phyloP scores from a whole-genome alignment of 176 grass and related monocot species.

The Eleusine indica region DNA sequence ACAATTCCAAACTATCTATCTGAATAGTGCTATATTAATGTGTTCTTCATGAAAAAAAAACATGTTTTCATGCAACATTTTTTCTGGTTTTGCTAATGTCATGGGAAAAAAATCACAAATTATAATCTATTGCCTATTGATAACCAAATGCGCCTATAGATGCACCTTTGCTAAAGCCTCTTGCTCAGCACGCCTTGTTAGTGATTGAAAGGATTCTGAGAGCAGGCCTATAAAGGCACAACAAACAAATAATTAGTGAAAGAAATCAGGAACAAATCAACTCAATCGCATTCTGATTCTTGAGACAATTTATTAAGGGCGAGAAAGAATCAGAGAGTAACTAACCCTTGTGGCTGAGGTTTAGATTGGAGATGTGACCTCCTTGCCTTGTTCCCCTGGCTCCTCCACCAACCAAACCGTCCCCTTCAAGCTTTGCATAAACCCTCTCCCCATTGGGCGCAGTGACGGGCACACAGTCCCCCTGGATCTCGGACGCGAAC shows the following conservation, averaged over 20 bases:
- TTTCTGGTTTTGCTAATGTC: neutral
- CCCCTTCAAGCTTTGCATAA: conserved; percentile 65
- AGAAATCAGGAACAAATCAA: conserved; percentile 16
- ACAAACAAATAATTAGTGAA: neutral
- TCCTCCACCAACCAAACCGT: conserved; percentile 25
- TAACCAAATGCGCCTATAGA: conserved; percentile 6
- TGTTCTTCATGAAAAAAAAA: neutral
- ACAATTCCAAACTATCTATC: neutral
- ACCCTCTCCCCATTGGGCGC: conserved; percentile 73
- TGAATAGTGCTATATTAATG: neutral
- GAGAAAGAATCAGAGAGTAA: conserved; percentile 4
- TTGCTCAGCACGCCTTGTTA: conserved; percentile 63
- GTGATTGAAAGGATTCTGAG: conserved; percentile 64
- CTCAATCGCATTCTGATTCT: conserved; percentile 18
- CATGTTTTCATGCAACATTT: neutral
- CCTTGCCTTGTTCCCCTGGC: conserved; percentile 18
- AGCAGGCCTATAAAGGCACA: conserved; percentile 61
- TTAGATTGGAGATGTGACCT: conserved; percentile 27
- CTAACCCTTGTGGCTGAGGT: conserved; percentile 35
- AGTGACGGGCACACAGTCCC: conserved; percentile 72
- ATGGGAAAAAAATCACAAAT: neutral
- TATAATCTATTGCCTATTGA: conserved; percentile 15
- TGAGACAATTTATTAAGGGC: conserved; percentile 21
- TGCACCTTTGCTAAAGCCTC: conserved; percentile 81
- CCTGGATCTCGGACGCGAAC: conserved; percentile 76